Evolutionary conservation across 768 basidiomycete species (phyloP).

Genomic region (Cystoderma amianthinum): DNA sequence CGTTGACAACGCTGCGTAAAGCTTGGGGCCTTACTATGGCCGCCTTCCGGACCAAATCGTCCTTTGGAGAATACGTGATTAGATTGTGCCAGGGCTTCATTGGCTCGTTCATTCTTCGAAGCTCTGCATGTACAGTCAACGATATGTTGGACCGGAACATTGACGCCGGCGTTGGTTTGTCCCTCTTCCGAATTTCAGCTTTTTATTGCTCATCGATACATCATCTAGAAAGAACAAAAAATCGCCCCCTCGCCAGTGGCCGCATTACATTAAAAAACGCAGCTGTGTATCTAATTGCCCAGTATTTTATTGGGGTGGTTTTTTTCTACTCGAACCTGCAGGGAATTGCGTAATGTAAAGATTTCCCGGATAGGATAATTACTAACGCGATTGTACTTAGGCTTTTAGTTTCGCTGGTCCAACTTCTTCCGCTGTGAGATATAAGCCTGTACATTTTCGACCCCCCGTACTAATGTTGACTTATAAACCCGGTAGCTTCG

Average conservation of each 20-base stretch:
- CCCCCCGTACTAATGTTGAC: too few relatives aligned
- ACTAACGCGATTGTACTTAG: conserved; percentile 13
- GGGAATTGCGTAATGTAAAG: conserved; percentile 15
- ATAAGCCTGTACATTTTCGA: too few relatives aligned
- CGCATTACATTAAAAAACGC: conserved; percentile 27
- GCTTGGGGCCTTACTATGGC: conserved; percentile 48
- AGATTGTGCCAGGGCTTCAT: conserved; percentile 26
- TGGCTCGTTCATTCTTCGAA: conserved; percentile 31
- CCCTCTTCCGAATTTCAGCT: not conserved
- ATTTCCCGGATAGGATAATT: too few relatives aligned
- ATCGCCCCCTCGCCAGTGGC: conserved; percentile 30
- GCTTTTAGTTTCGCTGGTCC: conserved; percentile 27
- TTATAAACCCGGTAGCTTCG: too few relatives aligned
- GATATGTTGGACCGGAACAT: conserved; percentile 48
- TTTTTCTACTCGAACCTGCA: conserved; percentile 21
- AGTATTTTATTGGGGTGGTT: conserved; percentile 20
- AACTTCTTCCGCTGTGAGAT: conserved; percentile 28
- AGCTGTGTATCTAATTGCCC: conserved; percentile 20
- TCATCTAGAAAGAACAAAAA: conserved; percentile 29
- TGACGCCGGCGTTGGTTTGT: conserved; percentile 47
- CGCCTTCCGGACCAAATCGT: conserved; percentile 26
- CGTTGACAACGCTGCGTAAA: conserved; percentile 7
- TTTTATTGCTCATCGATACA: not conserved
- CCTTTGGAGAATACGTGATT: conserved; percentile 20
- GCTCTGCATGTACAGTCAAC: conserved; percentile 49